phyloP scores from a whole-genome alignment of 768 basidiomycete genomes.

The Auriscalpium vulgare region DNA sequence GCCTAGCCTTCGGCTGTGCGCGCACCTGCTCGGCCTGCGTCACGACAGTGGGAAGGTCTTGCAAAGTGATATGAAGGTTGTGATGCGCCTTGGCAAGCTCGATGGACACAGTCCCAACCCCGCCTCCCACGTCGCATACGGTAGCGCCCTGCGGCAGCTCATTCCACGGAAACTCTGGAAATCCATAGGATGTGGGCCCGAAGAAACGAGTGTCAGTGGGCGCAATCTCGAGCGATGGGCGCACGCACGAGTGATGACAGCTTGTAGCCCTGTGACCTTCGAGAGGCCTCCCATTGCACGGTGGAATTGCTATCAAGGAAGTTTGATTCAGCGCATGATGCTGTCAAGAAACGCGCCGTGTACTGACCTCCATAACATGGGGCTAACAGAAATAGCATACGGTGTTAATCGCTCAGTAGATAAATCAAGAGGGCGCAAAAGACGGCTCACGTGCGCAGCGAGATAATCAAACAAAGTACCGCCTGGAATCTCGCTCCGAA shows the following conservation, averaged over 20 bases:
- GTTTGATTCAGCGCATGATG: neutral
- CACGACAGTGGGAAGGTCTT: constrained; percentile 25
- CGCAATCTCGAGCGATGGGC: neutral
- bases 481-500: neutral
- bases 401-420: neutral
- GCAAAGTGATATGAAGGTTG: constrained; percentile 21
- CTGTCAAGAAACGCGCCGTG: neutral
- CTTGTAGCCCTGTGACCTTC: neutral
- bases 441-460: neutral
- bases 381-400: neutral
- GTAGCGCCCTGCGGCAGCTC: constrained; percentile 12
- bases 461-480: neutral
- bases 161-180: constrained; percentile 22
- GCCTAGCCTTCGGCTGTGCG: neutral
- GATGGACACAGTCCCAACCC: constrained; percentile 22
- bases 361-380: neutral
- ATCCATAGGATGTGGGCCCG: neutral
- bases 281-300: too few relatives aligned
- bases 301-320: too few relatives aligned
- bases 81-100: constrained; percentile 20
- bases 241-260: neutral
- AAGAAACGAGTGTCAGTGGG: neutral
- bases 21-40: constrained; percentile 21
- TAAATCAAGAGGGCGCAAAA: neutral
- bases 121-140: constrained; percentile 26